Evolutionary conservation across 2,329 filamentous ascomycete genomes (phyloP), one percentile per base, ranked within the genome.

Genomic region (Domatiomyces globalis): DNA sequence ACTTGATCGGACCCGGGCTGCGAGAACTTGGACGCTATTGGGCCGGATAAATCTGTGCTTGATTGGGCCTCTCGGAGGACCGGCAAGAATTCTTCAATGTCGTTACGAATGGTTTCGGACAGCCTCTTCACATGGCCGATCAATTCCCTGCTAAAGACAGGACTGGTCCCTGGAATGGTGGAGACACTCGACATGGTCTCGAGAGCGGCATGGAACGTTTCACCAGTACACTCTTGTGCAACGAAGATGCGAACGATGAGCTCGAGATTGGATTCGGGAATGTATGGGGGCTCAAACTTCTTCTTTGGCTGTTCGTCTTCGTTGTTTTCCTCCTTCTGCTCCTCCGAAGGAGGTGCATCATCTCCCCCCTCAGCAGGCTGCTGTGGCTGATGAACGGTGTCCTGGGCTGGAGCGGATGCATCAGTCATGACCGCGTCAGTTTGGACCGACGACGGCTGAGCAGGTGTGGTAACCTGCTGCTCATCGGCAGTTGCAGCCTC

Each of bases 161-260:
- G 79, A 68, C 94, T 92, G 17, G 90, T 88, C 10, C 85, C 87
- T 15, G 90, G 88, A 54, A 98, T 92, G 42, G 86, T 83, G 4
- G 89, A 96, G 44, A 98, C 77, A 63, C 96, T 95, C 71, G 95
- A 96, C 73, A 98, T 95, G n/a, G 94, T 94, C 15, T 90, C 92
- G 50, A 98, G 78, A 0, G 92, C 96, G 67, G 96, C 94, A 65
- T 92, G 86, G 76, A 98, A 98, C 0, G 92, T 96, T 73, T 95
- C 95, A 56, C 87, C 89, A 63, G 87, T 95, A 70, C 92, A 98
- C 67, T 98, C 92, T 47, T 89, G 84, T 56, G 90, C 90, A 44
- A 94, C 87, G 58, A 98, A 85, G 52, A 98, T 95, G 65, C 92
- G 92, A 60, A 96, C 86, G n/a, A 98, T 88, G 52, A 96, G 74